A percentile compares a stretch with the other conserved stretches of the same genome.
Conservation (phyloP, 2,329 filamentous ascomycete genomes). For the Fusarium euwallaceae region DNA sequence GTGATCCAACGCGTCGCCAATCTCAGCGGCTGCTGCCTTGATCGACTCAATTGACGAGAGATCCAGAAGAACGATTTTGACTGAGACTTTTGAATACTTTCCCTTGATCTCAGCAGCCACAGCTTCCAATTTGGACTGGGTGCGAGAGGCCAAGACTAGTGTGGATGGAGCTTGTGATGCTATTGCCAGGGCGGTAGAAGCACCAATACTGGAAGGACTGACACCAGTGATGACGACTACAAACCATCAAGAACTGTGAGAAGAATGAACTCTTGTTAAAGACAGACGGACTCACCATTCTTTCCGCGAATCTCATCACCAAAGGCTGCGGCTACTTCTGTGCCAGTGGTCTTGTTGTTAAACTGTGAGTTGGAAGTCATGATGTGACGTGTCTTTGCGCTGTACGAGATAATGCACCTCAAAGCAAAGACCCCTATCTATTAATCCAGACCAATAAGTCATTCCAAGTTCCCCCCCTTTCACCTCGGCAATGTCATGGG, state of each 20-base stretch:
- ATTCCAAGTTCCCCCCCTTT: no score
- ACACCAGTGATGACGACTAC: slow-evolving; percentile 24
- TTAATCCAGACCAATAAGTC: background rate
- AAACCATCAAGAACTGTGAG: background rate
- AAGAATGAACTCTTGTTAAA: background rate
- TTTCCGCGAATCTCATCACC: slow-evolving; percentile 5
- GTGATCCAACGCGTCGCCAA: background rate
- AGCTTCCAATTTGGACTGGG: slow-evolving; percentile 2
- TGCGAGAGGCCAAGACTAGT: slow-evolving; percentile 19
- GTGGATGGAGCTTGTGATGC: slow-evolving; percentile 15
- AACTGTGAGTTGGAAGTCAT: slow-evolving; percentile 24
- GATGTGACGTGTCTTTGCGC: slow-evolving; percentile 2
- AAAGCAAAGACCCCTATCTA: background rate
- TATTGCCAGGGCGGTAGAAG: slow-evolving; percentile 14
- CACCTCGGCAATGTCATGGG: background rate
- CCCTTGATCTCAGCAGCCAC: slow-evolving; percentile 9
- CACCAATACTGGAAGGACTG: slow-evolving; percentile 17
- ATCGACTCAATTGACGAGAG: slow-evolving; percentile 19
- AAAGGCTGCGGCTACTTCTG: slow-evolving; percentile 12
- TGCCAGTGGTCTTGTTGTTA: slow-evolving; percentile 15
- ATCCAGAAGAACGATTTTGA: slow-evolving; percentile 9
- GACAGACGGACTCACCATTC: background rate
- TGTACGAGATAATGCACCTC: background rate
- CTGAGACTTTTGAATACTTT: background rate
- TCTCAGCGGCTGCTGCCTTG: background rate